Conservation (phyloP, 352 stramenopile species). For the Phytophthora sojae region DNA sequence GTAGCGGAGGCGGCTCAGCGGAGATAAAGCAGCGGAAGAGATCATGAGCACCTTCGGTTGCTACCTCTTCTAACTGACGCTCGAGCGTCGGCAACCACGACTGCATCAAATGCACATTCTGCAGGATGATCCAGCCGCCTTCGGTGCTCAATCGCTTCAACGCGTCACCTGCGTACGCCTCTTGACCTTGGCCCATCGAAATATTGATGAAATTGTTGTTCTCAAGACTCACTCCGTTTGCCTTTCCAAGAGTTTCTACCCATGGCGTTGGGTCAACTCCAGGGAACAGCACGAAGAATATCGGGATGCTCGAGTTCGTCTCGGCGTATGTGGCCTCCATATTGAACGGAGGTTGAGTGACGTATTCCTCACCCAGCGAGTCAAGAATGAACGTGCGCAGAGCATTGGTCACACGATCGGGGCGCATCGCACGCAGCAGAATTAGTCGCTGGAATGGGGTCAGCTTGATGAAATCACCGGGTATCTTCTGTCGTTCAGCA, state of each 20-base stretch:
- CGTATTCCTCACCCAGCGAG: slow-evolving; percentile 90
- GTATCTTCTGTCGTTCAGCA: slow-evolving; percentile 94
- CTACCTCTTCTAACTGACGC: slow-evolving; percentile 91
- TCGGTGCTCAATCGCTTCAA: slow-evolving; percentile 92
- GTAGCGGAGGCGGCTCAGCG: slow-evolving; percentile 92
- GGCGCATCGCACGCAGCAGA: slow-evolving; percentile 92
- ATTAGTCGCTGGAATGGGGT: slow-evolving; percentile 88
- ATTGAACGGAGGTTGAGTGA: slow-evolving; percentile 93
- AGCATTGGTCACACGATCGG: slow-evolving; percentile 95
- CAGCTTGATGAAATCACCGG: slow-evolving; percentile 92
- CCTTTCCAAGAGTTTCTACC: slow-evolving; percentile 92
- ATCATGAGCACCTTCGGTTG: slow-evolving; percentile 90
- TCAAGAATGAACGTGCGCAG: slow-evolving; percentile 93
- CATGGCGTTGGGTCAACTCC: slow-evolving; percentile 95
- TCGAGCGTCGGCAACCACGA: slow-evolving; percentile 95
- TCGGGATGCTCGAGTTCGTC: slow-evolving; percentile 92
- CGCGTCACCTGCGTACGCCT: slow-evolving; percentile 92
- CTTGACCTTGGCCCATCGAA: slow-evolving; percentile 93
- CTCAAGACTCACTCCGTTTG: slow-evolving; percentile 91
- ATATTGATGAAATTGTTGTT: slow-evolving; percentile 98
- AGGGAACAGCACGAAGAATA: slow-evolving; percentile 97
- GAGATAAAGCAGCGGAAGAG: slow-evolving; percentile 97
- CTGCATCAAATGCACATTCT: slow-evolving; percentile 97
- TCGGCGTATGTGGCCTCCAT: slow-evolving; percentile 93
- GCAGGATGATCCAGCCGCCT: slow-evolving; percentile 96